Conservation (phyloP, 2,329 filamentous ascomycete genomes). For the Penicillium sp. region DNA sequence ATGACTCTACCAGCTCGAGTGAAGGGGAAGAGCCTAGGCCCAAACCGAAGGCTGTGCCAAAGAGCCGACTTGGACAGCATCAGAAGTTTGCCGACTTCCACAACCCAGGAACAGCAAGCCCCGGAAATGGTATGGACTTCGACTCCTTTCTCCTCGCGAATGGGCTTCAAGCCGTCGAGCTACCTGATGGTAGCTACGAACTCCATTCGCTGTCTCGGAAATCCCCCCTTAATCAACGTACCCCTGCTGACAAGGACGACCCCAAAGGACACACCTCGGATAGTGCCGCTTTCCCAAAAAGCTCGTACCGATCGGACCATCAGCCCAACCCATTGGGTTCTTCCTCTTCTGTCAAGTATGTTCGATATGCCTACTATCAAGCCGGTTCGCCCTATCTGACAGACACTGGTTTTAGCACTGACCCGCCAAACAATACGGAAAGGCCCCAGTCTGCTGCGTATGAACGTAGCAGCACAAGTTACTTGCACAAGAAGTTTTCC, state of each 20-base stretch:
- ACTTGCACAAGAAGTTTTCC: constrained; percentile 41
- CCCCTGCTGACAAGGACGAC: constrained; percentile 25
- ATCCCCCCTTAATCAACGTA: constrained; percentile 4
- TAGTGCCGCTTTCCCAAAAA: constrained; percentile 26
- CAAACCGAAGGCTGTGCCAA: constrained; percentile 43
- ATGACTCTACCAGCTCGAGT: constrained; percentile 40
- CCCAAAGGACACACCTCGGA: constrained; percentile 35
- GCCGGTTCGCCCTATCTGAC: neutral
- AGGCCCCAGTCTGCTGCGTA: constrained; percentile 18
- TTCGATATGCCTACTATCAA: neutral
- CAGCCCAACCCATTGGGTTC: constrained; percentile 9
- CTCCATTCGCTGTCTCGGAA: neutral
- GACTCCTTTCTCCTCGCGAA: constrained; percentile 5
- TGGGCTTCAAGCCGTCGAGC: neutral
- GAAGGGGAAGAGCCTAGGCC: constrained; percentile 33
- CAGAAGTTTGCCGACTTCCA: constrained; percentile 31
- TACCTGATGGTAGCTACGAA: neutral
- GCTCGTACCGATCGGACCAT: constrained; percentile 10
- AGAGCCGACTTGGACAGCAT: constrained; percentile 35
- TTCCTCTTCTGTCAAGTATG: constrained; percentile 18
- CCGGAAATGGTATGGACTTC: constrained; percentile 33
- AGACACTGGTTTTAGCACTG: constrained; percentile 1
- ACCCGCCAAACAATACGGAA: neutral
- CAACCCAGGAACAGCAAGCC: constrained; percentile 19
- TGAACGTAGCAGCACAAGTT: constrained; percentile 35